Evolutionary conservation across 768 basidiomycete genomes (phyloP).

Genomic region (Suillus decipiens): DNA sequence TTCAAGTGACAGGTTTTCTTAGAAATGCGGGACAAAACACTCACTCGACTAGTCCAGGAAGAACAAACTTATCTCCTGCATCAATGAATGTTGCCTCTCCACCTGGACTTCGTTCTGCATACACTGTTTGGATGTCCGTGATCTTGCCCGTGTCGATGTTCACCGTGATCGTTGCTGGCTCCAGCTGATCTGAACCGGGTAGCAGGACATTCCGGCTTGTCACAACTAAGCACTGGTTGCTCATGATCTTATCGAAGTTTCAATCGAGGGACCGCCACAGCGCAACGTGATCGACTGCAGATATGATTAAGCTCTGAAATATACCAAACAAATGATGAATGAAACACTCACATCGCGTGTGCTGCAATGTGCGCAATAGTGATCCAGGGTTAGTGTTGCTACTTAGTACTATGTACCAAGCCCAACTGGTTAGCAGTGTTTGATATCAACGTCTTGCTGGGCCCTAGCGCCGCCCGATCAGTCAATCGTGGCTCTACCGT

Average conservation of each 20-base stretch:
- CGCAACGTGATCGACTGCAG: neutral
- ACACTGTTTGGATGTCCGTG: conserved; percentile 43
- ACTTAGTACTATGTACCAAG: neutral
- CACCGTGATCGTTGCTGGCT: conserved; percentile 68
- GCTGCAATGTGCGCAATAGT: neutral
- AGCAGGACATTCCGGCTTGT: conserved; percentile 59
- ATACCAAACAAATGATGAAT: neutral
- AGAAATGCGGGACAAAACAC: conserved; percentile 1
- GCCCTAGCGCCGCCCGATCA: neutral
- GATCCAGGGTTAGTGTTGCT: neutral
- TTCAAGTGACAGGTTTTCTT: neutral
- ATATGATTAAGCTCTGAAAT: no score
- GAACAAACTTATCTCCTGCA: conserved; percentile 56
- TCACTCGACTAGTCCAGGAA: conserved; percentile 84
- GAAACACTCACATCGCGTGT: conserved; percentile 1
- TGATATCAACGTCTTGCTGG: neutral
- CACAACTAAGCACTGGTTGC: conserved; percentile 38
- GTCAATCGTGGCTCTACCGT: neutral
- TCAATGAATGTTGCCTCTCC: conserved; percentile 39
- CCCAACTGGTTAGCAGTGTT: neutral
- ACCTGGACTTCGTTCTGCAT: conserved; percentile 19
- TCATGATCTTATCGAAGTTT: neutral
- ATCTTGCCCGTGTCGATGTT: conserved; percentile 64
- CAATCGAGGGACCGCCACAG: neutral
- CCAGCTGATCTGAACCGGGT: conserved; percentile 47